A percentile compares a stretch with the other conserved stretches of the same genome.
These are phyloP conservation scores for Elongisporangium anandrum DNA, from an alignment of 352 stramenopile genomes.

Conservation along the genomic window DNA sequence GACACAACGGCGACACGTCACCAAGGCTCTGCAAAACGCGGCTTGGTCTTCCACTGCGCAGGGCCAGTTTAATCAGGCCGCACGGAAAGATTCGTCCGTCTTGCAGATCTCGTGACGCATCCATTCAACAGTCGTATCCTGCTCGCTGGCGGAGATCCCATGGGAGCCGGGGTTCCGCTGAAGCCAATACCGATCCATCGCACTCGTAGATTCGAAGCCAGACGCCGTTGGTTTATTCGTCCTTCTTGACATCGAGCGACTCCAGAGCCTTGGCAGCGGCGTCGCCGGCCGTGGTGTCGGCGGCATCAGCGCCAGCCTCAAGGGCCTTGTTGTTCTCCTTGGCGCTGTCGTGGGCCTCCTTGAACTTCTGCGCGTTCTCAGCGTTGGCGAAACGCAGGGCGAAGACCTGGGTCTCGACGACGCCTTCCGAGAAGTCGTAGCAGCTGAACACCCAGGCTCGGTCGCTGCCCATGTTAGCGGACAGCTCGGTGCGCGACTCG, in stretches of 20 bases:
- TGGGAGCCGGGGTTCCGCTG: background rate
- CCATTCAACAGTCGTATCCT: background rate
- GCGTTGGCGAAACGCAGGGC: conserved; percentile 94
- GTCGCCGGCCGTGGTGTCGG: conserved; percentile 89
- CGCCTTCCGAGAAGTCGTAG: conserved; percentile 97
- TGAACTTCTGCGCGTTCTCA: conserved; percentile 96
- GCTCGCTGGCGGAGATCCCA: background rate
- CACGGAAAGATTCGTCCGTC: background rate
- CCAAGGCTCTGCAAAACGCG: background rate
- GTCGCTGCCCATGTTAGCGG: conserved; percentile 96
- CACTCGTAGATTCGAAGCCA: background rate
- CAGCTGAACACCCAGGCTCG: conserved; percentile 97
- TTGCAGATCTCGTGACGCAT: background rate
- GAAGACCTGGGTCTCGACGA: conserved; percentile 89
- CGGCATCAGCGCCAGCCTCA: conserved; percentile 89
- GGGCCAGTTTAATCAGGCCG: background rate
- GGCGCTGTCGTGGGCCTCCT: conserved; percentile 91
- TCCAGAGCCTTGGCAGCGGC: conserved; percentile 91
- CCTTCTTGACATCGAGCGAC: conserved; percentile 89
- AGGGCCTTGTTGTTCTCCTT: conserved; percentile 95
- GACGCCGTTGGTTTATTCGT: conserved; percentile 36
- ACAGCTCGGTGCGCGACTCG: conserved; percentile 94
- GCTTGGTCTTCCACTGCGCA: background rate
- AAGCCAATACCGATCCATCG: background rate
- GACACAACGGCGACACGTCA: background rate